Evolutionary conservation across 148 eudicot genomes (phyloP).

Genomic region (Silene uniflora): DNA sequence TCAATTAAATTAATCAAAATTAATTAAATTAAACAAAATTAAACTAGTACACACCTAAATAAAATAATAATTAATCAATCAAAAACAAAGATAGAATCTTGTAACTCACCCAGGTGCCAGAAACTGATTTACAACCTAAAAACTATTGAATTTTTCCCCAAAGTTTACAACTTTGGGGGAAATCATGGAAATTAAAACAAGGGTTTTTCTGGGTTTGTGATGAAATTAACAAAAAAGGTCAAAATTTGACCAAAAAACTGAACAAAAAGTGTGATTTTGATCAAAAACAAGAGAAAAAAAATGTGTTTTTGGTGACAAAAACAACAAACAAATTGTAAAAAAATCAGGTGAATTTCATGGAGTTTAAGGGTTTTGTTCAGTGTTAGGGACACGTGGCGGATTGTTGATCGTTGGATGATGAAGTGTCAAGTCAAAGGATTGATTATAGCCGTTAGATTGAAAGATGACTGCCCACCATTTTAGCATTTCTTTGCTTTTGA

Average conservation of each 20-base stretch:
- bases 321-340: not conserved
- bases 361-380: constrained; percentile 13
- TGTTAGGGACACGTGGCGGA: constrained; percentile 9
- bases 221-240: not conserved
- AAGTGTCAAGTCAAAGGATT: constrained; percentile 18
- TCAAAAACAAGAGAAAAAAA: constrained; percentile 18
- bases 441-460: constrained; percentile 12
- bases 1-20: constrained; percentile 7
- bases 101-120: constrained; percentile 25
- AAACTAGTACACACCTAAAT: not conserved
- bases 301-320: not conserved
- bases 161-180: not conserved
- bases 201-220: constrained; percentile 18
- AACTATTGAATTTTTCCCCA: not conserved
- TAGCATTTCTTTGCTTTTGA: constrained; percentile 14
- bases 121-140: constrained; percentile 7
- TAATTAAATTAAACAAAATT: too few species aligned
- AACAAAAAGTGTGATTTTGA: constrained; percentile 23
- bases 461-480: constrained; percentile 18
- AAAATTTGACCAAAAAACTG: constrained; percentile 20
- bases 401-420: not conserved
- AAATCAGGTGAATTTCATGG: constrained; percentile 1
- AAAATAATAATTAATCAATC: not conserved
- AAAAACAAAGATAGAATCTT: constrained; percentile 10
- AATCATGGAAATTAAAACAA: constrained; percentile 1